These are phyloP conservation scores for Polytrichum formosum DNA, from an alignment of 225 moss, liverwort and hornwort genomes.

Conservation along the genomic window DNA sequence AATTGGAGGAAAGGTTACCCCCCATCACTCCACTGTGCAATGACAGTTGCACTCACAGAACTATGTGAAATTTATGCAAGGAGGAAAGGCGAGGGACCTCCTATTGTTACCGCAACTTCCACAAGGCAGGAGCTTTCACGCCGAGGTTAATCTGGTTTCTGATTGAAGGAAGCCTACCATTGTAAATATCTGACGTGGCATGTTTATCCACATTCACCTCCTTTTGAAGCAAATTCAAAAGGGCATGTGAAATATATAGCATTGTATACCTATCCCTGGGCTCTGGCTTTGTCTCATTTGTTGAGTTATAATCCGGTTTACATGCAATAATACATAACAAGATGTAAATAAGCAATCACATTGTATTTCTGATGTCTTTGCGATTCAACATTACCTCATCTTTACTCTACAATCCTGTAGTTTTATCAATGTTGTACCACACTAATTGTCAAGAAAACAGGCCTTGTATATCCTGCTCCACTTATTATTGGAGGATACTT, in stretches of 20 bases:
- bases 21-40: slow-evolving; percentile 43
- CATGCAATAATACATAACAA: no score
- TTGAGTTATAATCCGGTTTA: no score
- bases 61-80: slow-evolving; percentile 45
- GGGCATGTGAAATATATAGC: not conserved
- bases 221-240: not conserved
- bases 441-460: no score
- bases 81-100: slow-evolving; percentile 30
- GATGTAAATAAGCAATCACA: no score
- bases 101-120: slow-evolving; percentile 32
- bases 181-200: slow-evolving; percentile 25
- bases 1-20: slow-evolving; percentile 19
- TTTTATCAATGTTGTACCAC: no score
- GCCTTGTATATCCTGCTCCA: no score
- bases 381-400: no score
- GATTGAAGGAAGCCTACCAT: slow-evolving; percentile 1
- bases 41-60: slow-evolving; percentile 31
- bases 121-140: slow-evolving; percentile 41
- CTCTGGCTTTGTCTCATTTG: no score
- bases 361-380: no score
- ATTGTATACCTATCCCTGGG: no score
- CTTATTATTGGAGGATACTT: no score
- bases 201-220: not conserved
- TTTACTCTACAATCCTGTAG: no score
- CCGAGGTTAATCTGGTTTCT: slow-evolving; percentile 11